Evolutionary conservation across 225 moss, liverwort and hornwort species (phyloP), one percentile per base, ranked within the genome.

Genomic region (Anthoceros angustus): DNA sequence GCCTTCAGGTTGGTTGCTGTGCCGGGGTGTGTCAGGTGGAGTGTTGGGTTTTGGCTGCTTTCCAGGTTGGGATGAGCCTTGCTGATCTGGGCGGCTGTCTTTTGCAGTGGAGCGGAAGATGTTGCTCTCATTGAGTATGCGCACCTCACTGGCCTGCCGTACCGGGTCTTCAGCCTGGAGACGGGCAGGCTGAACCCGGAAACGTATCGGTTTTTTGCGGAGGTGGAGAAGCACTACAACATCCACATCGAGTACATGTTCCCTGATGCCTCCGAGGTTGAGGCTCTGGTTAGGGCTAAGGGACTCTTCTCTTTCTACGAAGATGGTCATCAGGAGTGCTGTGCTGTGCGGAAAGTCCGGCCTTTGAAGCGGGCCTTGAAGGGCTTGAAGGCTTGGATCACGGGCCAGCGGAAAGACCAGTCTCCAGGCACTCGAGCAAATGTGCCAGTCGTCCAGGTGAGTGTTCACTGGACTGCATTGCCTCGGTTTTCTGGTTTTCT

Each of bases 281-380:
- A 95, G 74, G 91, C 88, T 46, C 76, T 95, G n/a, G 86, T 86
- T 50, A 80, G 91, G 64, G 64, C 86, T 11, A 95, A 95, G n/a
- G 95, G 95, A 42, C 72, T 95, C 43, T 95, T 95, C 68, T 95
- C 95, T 0, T 95, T 95, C 46, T 95, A 91, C n/a, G 82, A 86
- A 68, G 95, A 95, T 68, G 95, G 95, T 6, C 95, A 95, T 42
- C 82, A 85, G 72, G 95, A 95, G 64, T 95, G 95, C 77, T 95
- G 91, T 69, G 76, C 88, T 67, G 72, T 95, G 60, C 85, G 95
- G 32, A 95, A 95, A 75, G 95, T 95, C 55, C 80, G 82, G 39
- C 95, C 95, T 0, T 74, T 95, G 48, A 88, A 77, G 45, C 83
- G 91, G 10, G 91, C 91, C 23, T 79, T 95, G 12, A 91, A 82